phyloP scores from a whole-genome alignment of 441 rosid species.

The Macaranga tanarius region DNA sequence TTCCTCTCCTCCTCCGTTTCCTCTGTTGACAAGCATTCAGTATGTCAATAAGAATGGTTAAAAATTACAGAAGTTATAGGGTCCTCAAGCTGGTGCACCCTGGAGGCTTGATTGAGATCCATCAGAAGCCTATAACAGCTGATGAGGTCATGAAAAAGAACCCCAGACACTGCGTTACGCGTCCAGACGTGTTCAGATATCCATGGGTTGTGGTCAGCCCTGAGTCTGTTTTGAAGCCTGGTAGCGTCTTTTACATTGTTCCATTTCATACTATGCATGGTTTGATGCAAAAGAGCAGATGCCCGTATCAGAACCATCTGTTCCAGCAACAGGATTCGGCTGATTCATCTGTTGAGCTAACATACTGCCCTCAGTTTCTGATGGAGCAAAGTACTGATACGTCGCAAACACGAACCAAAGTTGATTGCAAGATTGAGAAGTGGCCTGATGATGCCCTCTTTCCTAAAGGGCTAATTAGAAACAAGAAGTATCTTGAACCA shows the following conservation, averaged over 20 bases:
- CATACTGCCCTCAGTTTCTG: conserved; percentile 5
- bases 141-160: conserved; percentile 40
- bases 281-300: conserved; percentile 22
- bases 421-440: conserved; percentile 15
- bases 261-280: conserved; percentile 31
- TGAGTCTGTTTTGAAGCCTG: conserved; percentile 41
- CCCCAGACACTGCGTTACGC: conserved; percentile 44
- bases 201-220: conserved; percentile 50
- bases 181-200: conserved; percentile 40
- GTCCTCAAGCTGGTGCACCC: conserved; percentile 44
- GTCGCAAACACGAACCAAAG: not conserved
- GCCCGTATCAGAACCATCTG: not conserved
- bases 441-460: not conserved
- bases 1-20: not conserved
- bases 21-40: not conserved
- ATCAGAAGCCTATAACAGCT: conserved; percentile 30
- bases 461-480: conserved; percentile 4
- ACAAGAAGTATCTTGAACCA: not conserved
- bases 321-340: not conserved
- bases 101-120: conserved; percentile 34
- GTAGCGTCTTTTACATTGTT: conserved; percentile 40
- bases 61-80: conserved; percentile 14
- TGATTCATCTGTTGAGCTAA: conserved; percentile 9
- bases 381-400: not conserved
- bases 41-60: not conserved